Base-by-base conservation (phyloP, 78 protist species). In the Dictyostelium intermedium region DNA sequence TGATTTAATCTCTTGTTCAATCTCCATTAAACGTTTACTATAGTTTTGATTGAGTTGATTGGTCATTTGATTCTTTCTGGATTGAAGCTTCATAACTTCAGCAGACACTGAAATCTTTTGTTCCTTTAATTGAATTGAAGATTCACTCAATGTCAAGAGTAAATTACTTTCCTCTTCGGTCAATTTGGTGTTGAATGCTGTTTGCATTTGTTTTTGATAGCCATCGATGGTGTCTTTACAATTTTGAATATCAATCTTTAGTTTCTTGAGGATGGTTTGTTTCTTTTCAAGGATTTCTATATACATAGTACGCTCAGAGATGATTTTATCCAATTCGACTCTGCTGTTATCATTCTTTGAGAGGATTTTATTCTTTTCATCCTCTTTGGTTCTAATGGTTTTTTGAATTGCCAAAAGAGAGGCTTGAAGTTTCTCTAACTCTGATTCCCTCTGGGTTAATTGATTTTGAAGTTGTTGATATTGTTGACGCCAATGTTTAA, bases 1-100 rank as follows among this genome's bases (percentile, higher is more conserved):
- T 10, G 66, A n/a, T 80, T 37, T 80, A 16, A 80, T 27, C 5
- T 80, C 70, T 1, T 53, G 45, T 50, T 73, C 53, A 20, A 73
- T 73, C 16, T 89, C 94, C 61, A 66, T 14, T 30, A 89, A 23
- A 41, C 94, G 53, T 35, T 70, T 78, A 6, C 73, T 14, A 45
- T 78, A 83, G 56, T 89, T 89, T 23, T 89, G 43, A 7, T 70
- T 30, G 23, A 89, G 72, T 80, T 89, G 87, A 14, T 80, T 47
- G 9, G 84, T 66, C 86, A 87, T 63, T 20, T 61, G 69, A 30
- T 18, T 78, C 30, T 73, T 69, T 39, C 34, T 60, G 0, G 32
- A 16, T 30, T 60, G 47, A 7, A 79, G 69, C 10, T 87, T 60
- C 25, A 34, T 11, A 8, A 79, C 39, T 8, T 87, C 34, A 25